Evolutionary conservation across 1,284 basidiomycete genomes (phyloP), one percentile per base, ranked within the genome.

Genomic region (Moniliophthora roreri): DNA sequence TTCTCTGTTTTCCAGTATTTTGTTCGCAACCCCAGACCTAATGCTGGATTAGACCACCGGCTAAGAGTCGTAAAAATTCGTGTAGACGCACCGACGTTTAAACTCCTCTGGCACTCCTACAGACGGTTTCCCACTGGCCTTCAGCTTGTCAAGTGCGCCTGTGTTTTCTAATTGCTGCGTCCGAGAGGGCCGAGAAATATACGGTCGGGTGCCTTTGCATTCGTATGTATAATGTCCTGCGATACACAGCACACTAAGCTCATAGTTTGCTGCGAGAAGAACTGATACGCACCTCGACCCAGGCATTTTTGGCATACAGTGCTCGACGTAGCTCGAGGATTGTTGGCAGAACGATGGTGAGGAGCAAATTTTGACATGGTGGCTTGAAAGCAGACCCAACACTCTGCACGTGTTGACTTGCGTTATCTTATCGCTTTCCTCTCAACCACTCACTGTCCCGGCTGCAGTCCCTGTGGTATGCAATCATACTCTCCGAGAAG

Each of bases 281-380:
- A 88, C 87, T 87, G 58, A 44, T 18, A 47, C 71, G 57, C 36
- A 84, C 88, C 88, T 66, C 76, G 76, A 39, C 75, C 70, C 26
- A 91, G 76, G 63, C 89, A 92, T 69, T 87, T 91, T 67, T 92
- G 89, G 68, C 89, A 92, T 34, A 88, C 64, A 0, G 89, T 91
- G 0, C 79, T 79, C 1, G 81, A 69, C 0, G 76, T 79, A 26
- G 88, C 81, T 9, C 80, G 74, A 9, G 87, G 84, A 50, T 78
- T 79, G 65, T 78, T 85, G 32, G 75, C 69, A 2, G 81, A 80
- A 53, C 71, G 76, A 54, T 73, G 73, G 63, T 90, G 89, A 1
- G 88, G 89, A n/a, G 88, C 88, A 66, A 79, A 91, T 68, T 87
- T 91, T 53, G 88, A 90, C 88, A 91, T 90, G 51, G 39, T 51